Evolutionary conservation across 192 early-diverging fungal genomes (phyloP), one percentile per base, ranked within the genome.

Genomic region (Podila clonocystis): DNA sequence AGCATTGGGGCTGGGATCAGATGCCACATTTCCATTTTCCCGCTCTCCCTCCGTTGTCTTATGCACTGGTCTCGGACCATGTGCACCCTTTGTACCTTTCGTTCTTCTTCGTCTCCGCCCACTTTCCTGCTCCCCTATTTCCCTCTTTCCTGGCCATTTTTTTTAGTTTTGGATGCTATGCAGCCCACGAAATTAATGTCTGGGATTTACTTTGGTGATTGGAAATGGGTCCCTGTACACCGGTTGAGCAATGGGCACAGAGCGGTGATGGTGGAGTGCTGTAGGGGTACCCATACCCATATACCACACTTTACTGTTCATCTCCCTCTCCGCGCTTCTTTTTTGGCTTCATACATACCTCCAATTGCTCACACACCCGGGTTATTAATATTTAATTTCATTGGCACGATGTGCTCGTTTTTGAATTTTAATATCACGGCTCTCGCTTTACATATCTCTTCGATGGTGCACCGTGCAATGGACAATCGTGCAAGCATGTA

Each of bases 361-460:
- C 22, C 50, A 55, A 20, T 55, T 24, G 50, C 50, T 24, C 22
- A 20, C 50, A 22, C 20, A 22, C 22, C 15, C 22, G 19, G 50
- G 50, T 24, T 55, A 55, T 55, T 55, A 22, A 55, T 22, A 55
- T 55, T 55, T 55, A 55, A 55, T 55, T 55, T 55, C n/a, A n/a
- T 24, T 55, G 50, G 22, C 50, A 2, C 22, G 19, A 55, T 24
- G 19, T 55, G 19, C 22, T n/a, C 22, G 20, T 55, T 24, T 24
- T 55, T 0, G 22, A 55, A 22, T 55, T 34, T 55, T 55, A 24
- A 55, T 24, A 55, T 15, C 19, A 22, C 22, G n/a, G 50, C 50
- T 55, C 50, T 55, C 50, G 22, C 15, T 15, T 8, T 55, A 22
- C 7, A 22, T n/a, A 24, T n/a, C 22, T 55, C 15, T 55, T 55